Base-by-base conservation (phyloP, 2,329 filamentous ascomycete species). In the Fusarium setosum region DNA sequence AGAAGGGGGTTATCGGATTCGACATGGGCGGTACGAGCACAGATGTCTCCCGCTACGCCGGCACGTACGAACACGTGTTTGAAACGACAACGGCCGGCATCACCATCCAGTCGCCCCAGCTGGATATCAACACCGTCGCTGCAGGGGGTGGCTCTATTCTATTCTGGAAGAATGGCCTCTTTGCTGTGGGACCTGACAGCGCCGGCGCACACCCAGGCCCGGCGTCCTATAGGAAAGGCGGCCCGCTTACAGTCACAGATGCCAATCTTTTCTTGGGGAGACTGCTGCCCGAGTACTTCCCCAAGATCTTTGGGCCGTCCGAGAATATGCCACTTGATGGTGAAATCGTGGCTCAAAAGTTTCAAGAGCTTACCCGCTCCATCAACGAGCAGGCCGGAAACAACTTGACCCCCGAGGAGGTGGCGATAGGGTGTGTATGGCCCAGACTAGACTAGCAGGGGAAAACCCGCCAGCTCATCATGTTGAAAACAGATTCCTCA, bases 71-170 rank as follows among this genome's bases (percentile, higher is more conserved):
- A 9, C 37, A 40, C 20, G 37, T 40, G 9, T 40, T 40, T 40
- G 94, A 97, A 77, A 97, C 93, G 0, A 96, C 92, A 0, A 96
- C 93, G 0, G 94, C 94, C 0, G 94, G 93, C 20, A 92, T 97
- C 2, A 94, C 93, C 0, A 95, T 97, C 23, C 93, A 97, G 72
- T 94, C 91, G 1, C 94, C 94, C 0, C 93, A 97, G 73, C 84
- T 97, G 1, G 93, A 97, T 73, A 97, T 97, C 80, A 97, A 97
- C 77, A 97, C 94, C 0, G 94, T 97, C 1, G 94, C 94, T 6
- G 94, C 94, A 2, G 94, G 94, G 37, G 94, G 94, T 64, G 93
- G 93, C 7, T 94, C 91, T 1, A 84, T 90, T 37, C 82, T 97
- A 4, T 94, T 94, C 77, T 97, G 92, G 86, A 88, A 88, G 62